Evolutionary conservation across 1,284 basidiomycete genomes (phyloP).

Genomic region (Puccinia coronata): DNA sequence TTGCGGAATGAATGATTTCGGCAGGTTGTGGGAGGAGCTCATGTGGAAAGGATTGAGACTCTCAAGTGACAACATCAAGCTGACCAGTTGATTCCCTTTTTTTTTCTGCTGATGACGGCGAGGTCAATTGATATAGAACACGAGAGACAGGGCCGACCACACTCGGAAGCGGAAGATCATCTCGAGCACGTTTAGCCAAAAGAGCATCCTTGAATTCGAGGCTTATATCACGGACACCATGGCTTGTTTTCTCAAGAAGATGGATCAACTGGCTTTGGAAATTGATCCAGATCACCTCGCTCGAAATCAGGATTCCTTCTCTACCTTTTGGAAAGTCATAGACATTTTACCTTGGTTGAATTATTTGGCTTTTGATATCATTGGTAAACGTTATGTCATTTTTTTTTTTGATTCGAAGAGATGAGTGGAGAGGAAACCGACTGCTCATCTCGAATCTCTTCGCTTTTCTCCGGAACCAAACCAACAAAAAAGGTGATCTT

Average conservation of each 20-base stretch:
- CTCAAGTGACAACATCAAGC: no score
- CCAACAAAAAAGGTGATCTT: conserved; percentile 54
- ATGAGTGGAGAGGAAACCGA: background rate
- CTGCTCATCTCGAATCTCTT: background rate
- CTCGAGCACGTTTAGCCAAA: conserved; percentile 78
- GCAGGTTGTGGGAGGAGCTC: no score
- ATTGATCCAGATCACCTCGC: conserved; percentile 61
- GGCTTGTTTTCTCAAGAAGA: conserved; percentile 68
- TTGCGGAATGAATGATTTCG: no score
- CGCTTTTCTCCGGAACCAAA: conserved; percentile 52
- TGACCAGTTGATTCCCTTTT: background rate
- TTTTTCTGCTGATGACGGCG: background rate
- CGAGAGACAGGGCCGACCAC: conserved; percentile 76
- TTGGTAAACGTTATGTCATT: conserved; percentile 66
- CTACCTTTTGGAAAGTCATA: conserved; percentile 60
- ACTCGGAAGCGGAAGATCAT: conserved; percentile 85
- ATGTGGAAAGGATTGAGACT: no score
- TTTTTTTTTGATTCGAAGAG: background rate
- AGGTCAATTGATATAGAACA: conserved; percentile 76
- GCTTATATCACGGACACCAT: conserved; percentile 74
- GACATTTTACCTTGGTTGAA: conserved; percentile 70
- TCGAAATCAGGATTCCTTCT: background rate
- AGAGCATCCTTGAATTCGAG: conserved; percentile 72
- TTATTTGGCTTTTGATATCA: conserved; percentile 85
- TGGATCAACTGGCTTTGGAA: conserved; percentile 71